Conservation (phyloP, 78 protist genomes). For the Isochrysis galbana region DNA sequence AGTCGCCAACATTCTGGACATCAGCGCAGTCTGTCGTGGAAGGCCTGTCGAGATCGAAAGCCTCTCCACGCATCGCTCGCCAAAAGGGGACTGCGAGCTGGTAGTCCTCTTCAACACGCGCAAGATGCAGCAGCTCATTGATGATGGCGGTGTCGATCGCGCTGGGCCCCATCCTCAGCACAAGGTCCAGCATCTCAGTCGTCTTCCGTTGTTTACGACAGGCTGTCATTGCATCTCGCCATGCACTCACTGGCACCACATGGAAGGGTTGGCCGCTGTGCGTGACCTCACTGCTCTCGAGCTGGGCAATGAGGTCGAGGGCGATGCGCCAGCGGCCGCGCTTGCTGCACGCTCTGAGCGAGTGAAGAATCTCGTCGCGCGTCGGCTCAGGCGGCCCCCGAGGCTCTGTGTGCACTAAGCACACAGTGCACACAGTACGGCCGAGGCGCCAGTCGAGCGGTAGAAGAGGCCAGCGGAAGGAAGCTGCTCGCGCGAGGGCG, state of each 20-base stretch:
- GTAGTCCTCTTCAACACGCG: not conserved
- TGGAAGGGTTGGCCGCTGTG: not conserved
- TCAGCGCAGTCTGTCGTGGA: not conserved
- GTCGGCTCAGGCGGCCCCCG: no score
- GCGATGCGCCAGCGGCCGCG: not conserved
- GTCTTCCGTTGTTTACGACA: not conserved
- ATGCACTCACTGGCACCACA: not conserved
- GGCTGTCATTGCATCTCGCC: not conserved
- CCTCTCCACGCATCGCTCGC: not conserved
- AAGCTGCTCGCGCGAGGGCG: no score
- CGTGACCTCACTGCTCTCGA: not conserved
- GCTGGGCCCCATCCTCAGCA: not conserved
- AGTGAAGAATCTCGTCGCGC: no score
- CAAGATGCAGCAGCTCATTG: not conserved
- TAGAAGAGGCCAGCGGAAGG: no score
- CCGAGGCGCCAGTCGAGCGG: no score
- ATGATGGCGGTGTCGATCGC: not conserved
- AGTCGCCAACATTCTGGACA: not conserved
- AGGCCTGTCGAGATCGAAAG: not conserved
- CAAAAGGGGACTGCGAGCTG: not conserved
- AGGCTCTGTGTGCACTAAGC: no score
- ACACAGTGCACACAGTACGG: no score
- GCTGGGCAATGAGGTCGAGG: not conserved
- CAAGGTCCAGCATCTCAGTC: not conserved
- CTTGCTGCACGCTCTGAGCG: not conserved